Evolutionary conservation across 2,329 filamentous ascomycete species (phyloP).

Genomic region (Paraphaeosphaeria sporulosa): DNA sequence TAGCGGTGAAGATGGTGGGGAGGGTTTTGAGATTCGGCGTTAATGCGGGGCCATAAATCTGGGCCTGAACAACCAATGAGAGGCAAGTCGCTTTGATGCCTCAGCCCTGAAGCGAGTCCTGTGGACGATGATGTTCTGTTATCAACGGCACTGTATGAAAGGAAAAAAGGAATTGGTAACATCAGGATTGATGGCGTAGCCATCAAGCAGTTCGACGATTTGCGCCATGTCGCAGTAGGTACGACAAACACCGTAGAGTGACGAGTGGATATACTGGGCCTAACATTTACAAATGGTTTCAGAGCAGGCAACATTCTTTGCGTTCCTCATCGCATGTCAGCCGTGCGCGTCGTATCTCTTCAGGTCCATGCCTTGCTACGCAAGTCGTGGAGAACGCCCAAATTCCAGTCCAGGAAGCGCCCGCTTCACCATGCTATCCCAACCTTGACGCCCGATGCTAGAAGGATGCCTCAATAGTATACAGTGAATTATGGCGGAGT

Average conservation of each 20-base stretch:
- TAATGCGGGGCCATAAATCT: constrained; percentile 10
- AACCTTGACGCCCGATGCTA: constrained; percentile 17
- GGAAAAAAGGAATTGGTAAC: too few species aligned
- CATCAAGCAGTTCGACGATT: too few species aligned
- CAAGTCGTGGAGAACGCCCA: neutral
- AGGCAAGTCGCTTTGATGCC: neutral
- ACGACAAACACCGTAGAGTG: too few species aligned
- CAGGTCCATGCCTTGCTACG: neutral
- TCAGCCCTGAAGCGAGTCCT: neutral
- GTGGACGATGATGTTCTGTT: neutral
- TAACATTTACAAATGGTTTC: neutral
- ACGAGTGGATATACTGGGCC: constrained; percentile 6
- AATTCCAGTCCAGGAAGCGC: neutral
- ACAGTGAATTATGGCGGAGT: constrained; percentile 13
- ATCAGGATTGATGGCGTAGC: too few species aligned
- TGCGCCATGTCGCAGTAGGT: too few species aligned
- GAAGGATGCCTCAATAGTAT: constrained; percentile 18
- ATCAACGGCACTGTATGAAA: neutral
- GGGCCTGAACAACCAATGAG: constrained; percentile 3
- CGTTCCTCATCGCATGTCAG: neutral
- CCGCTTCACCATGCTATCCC: constrained; percentile 6
- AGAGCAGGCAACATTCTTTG: constrained; percentile 10
- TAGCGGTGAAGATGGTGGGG: constrained; percentile 7
- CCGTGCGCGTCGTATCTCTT: neutral
- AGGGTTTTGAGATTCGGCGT: constrained; percentile 13